Evolutionary conservation across 2,329 filamentous ascomycete species (phyloP).

Genomic region (Anthostomella pinea): DNA sequence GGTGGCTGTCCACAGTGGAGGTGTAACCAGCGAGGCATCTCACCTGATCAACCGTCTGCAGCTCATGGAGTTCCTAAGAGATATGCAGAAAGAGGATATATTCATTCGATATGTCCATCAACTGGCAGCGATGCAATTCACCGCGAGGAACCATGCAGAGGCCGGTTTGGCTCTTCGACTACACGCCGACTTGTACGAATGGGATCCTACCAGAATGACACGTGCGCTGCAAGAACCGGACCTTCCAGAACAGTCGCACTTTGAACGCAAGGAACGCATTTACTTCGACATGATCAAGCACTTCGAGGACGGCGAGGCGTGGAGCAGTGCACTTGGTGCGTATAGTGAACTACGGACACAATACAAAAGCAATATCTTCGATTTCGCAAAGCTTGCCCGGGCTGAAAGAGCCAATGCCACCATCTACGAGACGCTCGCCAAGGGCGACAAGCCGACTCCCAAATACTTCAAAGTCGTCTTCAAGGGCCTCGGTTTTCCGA

Average conservation of each 20-base stretch:
- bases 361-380: constrained; percentile 85
- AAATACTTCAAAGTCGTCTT: constrained; percentile 92
- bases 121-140: constrained; percentile 72
- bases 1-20: constrained; percentile 81
- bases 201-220: constrained; percentile 71
- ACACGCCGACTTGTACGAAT: constrained; percentile 89
- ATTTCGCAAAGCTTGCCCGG: constrained; percentile 87
- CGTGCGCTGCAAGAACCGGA: constrained; percentile 67
- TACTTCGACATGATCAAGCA: constrained; percentile 95
- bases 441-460: constrained; percentile 72
- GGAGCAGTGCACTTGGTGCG: constrained; percentile 81
- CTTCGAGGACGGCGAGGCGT: constrained; percentile 91
- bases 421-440: constrained; percentile 84
- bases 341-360: constrained; percentile 91
- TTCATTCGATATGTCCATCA: constrained; percentile 96
- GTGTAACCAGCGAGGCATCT: constrained; percentile 69
- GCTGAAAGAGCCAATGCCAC: constrained; percentile 87
- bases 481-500: constrained; percentile 83
- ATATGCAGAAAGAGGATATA: constrained; percentile 96
- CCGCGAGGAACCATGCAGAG: constrained; percentile 76
- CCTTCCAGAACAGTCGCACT: constrained; percentile 81
- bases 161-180: constrained; percentile 85
- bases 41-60: constrained; percentile 84
- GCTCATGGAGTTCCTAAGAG: constrained; percentile 92
- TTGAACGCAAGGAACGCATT: constrained; percentile 87